Conservation (phyloP, 129 eudicot species). For the Ambrosia artemisiifolia region DNA sequence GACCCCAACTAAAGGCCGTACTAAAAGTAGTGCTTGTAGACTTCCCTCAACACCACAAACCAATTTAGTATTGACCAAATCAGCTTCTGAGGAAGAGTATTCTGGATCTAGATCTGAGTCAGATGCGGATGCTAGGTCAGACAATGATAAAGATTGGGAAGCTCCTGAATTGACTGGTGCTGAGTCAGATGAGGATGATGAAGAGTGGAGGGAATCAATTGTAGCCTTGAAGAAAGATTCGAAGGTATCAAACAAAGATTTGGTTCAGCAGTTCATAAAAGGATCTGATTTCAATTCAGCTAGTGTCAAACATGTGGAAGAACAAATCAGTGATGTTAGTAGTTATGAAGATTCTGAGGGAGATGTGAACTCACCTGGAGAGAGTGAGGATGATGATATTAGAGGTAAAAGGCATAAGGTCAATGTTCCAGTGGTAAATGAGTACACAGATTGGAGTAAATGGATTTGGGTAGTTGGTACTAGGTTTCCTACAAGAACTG, state of each 20-base stretch:
- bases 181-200: not conserved
- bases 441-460: not conserved
- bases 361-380: not conserved
- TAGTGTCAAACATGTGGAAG: too few species aligned
- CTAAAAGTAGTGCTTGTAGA: too few species aligned
- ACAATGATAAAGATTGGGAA: not conserved
- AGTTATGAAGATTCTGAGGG: not conserved
- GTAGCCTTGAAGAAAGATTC: not conserved
- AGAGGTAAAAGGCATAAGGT: not conserved
- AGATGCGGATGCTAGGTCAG: too few species aligned
- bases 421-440: not conserved
- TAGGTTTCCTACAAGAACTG: not conserved
- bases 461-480: not conserved
- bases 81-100: too few species aligned
- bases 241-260: not conserved
- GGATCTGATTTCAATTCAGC: not conserved
- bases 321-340: not conserved
- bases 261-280: not conserved
- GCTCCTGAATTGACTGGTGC: not conserved
- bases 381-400: not conserved
- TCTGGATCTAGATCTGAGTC: too few species aligned
- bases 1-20: too few species aligned
- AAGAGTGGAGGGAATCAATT: not conserved
- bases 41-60: too few species aligned
- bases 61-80: too few species aligned